Percentiles rank a stretch among this genome's conserved stretches.
These are phyloP conservation scores for Myxozyma mucilagina DNA, from an alignment of 805 yeast species.

Conservation along the genomic window DNA sequence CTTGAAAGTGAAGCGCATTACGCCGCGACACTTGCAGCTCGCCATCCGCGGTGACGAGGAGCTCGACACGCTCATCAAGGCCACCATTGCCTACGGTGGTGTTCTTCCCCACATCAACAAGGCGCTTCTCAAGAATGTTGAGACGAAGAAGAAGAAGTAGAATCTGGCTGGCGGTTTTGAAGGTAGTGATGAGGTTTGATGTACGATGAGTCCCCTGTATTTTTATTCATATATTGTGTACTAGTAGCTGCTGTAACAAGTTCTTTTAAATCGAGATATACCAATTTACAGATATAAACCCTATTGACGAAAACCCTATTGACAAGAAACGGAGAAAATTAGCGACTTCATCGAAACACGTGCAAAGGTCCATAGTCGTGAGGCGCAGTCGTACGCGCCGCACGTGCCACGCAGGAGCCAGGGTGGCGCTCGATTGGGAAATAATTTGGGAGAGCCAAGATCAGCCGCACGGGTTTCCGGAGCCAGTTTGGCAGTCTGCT, in stretches of 20 bases:
- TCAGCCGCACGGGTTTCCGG: no score
- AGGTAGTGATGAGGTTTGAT: not conserved
- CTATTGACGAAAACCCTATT: not conserved
- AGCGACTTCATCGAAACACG: no score
- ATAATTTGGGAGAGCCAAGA: no score
- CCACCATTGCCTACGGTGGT: conserved; percentile 98
- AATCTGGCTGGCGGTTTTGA: not conserved
- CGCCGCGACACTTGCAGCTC: conserved; percentile 94
- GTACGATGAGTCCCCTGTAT: not conserved
- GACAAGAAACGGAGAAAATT: not conserved
- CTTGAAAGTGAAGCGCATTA: conserved; percentile 91
- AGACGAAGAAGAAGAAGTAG: conserved; percentile 22
- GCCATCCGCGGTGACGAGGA: conserved; percentile 99
- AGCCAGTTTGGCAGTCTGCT: no score
- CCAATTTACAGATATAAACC: not conserved
- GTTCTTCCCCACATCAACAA: conserved; percentile 92
- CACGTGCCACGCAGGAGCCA: no score
- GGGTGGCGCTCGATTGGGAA: no score
- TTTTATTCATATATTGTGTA: not conserved
- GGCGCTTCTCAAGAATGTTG: conserved; percentile 24
- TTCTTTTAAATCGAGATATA: not conserved
- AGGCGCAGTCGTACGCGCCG: no score
- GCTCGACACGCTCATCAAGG: conserved; percentile 87
- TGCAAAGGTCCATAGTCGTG: no score
- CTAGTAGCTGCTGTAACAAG: not conserved